Base-by-base conservation (phyloP, 139 green algal species). In the Chlorella vulgaris region DNA sequence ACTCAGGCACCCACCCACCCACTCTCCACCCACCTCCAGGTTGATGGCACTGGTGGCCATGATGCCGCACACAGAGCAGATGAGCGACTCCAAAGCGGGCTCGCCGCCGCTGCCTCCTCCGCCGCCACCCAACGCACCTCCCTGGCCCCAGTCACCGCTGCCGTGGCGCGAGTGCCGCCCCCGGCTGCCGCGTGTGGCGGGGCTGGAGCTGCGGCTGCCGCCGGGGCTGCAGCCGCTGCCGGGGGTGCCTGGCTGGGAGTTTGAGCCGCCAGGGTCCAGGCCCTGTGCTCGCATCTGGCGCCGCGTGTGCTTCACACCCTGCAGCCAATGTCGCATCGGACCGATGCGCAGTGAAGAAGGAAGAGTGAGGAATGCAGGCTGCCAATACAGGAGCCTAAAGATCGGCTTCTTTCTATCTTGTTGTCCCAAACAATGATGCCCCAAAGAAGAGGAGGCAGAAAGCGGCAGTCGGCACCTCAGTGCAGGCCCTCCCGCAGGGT, bases 11-110 rank as follows among this genome's bases (percentile, higher is more conserved):
- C 65, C 65, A 26, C 28, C 40, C 24, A 10, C 13, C 42, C 69
- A 40, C 24, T 26, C 40, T n/a, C 33, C n/a, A 10, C 75, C 8
- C 75, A 82, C 83, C 83, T 87, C 67, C 66, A 90, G 43, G 68
- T 92, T 89, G 38, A 83, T 78, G 26, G 87, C 66, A 33, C 81
- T 88, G n/a, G 88, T 92, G 29, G 88, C 83, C 33, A 86, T 81
- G 61, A 92, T 88, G 68, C 88, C 88, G 71, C 88, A 92, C 28
- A 84, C 85, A 1, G 78, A 81, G 81, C 88, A 92, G 28, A 87
- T 81, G 7, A 84, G 75, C 10, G 63, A 76, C 77, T 75, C 77
- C 8, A 47, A 33, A 7, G 51, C 36, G 7, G 58, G 7, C 31
- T 69, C 70, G 29, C 33, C 42, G 2, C 61, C 33, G 33, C 43